A percentile compares a stretch with the other conserved stretches of the same genome.
Conservation (phyloP, 2,329 filamentous ascomycete genomes). For the Shiraia sp. region DNA sequence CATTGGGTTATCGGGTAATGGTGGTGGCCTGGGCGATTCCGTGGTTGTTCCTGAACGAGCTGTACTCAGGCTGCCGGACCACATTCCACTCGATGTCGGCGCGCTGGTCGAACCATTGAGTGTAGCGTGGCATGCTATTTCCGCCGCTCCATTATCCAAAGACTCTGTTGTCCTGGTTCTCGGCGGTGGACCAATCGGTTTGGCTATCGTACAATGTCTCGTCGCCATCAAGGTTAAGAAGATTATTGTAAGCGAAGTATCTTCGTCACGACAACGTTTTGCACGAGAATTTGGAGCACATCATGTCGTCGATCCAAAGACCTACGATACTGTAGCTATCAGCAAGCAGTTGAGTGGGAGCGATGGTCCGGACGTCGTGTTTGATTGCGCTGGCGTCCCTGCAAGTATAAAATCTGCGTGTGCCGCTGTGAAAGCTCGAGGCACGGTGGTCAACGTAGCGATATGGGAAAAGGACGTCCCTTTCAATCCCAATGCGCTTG, state of each 20-base stretch:
- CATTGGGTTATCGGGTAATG: slow-evolving; percentile 54
- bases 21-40: slow-evolving; percentile 61
- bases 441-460: slow-evolving; percentile 66
- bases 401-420: slow-evolving; percentile 50
- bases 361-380: slow-evolving; percentile 61
- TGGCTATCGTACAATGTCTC: slow-evolving; percentile 63
- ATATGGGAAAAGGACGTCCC: slow-evolving; percentile 63
- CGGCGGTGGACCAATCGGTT: slow-evolving; percentile 66
- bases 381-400: slow-evolving; percentile 66
- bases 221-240: slow-evolving; percentile 56
- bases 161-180: slow-evolving; percentile 59
- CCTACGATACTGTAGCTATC: slow-evolving; percentile 54
- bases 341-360: slow-evolving; percentile 54
- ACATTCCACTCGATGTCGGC: slow-evolving; percentile 56
- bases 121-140: slow-evolving; percentile 67
- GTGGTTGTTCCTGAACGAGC: slow-evolving; percentile 57
- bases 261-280: slow-evolving; percentile 54
- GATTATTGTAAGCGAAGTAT: slow-evolving; percentile 63
- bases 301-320: slow-evolving; percentile 56
- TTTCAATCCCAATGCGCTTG: slow-evolving; percentile 58
- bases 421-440: slow-evolving; percentile 55
- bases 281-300: slow-evolving; percentile 60
- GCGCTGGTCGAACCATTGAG: slow-evolving; percentile 66
- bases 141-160: slow-evolving; percentile 51
- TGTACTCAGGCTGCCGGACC: slow-evolving; percentile 56